Base-by-base conservation (phyloP, 1,284 basidiomycete species). In the Cryptococcus hybrid region DNA sequence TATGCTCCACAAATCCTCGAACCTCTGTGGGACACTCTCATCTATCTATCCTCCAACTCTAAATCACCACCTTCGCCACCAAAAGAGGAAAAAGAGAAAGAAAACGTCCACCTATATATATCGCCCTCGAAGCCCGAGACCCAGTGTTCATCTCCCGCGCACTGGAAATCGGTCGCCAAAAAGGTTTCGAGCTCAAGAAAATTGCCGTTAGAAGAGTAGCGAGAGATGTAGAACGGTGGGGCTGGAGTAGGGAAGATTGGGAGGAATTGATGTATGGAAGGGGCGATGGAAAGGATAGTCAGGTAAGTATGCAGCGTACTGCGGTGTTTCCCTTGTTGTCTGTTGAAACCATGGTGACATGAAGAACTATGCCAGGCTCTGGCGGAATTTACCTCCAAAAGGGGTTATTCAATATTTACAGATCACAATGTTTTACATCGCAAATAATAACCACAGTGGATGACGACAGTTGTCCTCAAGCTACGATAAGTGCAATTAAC, bases 91-190 rank as follows among this genome's bases (percentile, higher is more conserved):
- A 69, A 71, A 37, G 60, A 76, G 54, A 80, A 80, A 35, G 45
- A 50, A 18, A 36, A 18, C 58, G 24, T 9, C 58, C 63, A 9
- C 77, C 81, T 0, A 75, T 89, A n/a, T 84, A 86, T 65, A 70
- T 93, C 35, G 88, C 85, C 47, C 77, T 94, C 35, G 91, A 93
- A 75, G 81, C 86, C 9, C 84, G 90, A 5, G 92, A 93, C 73
- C 83, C 89, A 0, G 68, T 63, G 0, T 75, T 92, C 39, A 82
- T 88, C 48, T 84, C 88, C 52, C 66, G 55, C 7, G 83, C 87
- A 5, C 78, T 94, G 47, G 65, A 80, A 43, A 75, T 81, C 47
- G 85, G 86, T 9, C 60, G 68, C 5, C 47, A 66, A 2, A 68
- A 72, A 81, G 80, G 82, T 2, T 87, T 90, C 63, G 70, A 77